These are phyloP conservation scores for Colletotrichum brevisporum DNA, from an alignment of 2,329 filamentous ascomycete species.

Conservation along the genomic window DNA sequence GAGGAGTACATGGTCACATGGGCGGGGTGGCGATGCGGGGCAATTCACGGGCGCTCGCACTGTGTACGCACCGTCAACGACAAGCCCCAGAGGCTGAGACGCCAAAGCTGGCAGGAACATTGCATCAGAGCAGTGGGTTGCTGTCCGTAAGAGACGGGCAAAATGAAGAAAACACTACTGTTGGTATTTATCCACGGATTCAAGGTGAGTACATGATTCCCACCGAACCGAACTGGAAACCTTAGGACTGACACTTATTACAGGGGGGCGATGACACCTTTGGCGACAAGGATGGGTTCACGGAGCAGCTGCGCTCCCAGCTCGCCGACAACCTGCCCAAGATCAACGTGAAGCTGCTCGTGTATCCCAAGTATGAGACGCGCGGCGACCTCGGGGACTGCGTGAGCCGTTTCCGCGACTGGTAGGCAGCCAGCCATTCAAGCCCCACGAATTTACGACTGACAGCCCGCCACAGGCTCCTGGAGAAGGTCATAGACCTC, in stretches of 20 bases:
- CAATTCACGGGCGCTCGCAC: not conserved
- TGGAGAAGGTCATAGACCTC: constrained; percentile 93
- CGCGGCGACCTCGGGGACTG: constrained; percentile 80
- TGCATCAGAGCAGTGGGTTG: not conserved
- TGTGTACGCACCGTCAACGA: constrained; percentile 10
- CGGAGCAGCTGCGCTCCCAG: constrained; percentile 77
- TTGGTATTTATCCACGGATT: constrained; percentile 92
- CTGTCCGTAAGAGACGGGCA: constrained; percentile 48
- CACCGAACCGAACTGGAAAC: not conserved
- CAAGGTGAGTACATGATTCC: constrained; percentile 67
- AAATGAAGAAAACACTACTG: constrained; percentile 83
- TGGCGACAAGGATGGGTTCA: constrained; percentile 74
- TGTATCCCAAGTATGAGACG: constrained; percentile 90
- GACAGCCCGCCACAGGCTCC: constrained; percentile 70
- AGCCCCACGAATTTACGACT: not conserved
- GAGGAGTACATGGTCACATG: constrained; percentile 28
- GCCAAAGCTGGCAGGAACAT: constrained; percentile 17
- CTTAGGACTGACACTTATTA: constrained; percentile 17
- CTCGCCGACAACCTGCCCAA: constrained; percentile 77
- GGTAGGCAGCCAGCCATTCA: constrained; percentile 62
- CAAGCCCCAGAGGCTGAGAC: constrained; percentile 13
- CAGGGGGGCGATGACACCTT: constrained; percentile 86
- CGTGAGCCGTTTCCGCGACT: constrained; percentile 81
- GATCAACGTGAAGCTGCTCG: constrained; percentile 74
- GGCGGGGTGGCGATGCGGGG: constrained; percentile 36